Base-by-base conservation (phyloP, 495 filamentous ascomycete species). In the Hypoxylon intermedium region DNA sequence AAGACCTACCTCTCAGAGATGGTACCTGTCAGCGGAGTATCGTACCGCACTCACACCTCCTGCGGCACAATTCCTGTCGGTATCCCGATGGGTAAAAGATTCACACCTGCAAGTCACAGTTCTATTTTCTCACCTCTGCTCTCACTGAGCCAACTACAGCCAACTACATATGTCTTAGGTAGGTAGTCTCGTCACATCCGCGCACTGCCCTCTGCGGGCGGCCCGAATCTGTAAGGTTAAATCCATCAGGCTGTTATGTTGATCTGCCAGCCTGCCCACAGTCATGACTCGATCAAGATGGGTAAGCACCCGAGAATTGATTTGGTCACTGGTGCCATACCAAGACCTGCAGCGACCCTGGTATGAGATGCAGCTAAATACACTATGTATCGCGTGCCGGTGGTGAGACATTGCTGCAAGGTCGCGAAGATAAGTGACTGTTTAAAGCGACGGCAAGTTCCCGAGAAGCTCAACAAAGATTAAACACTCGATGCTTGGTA, bases 91-190 rank as follows among this genome's bases (percentile, higher is more conserved):
- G 34, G 61, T 46, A 51, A 55, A 54, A 38, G 54, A 58, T 64
- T 64, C 38, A 12, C 48, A 26, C 41, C 60, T 64, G 60, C 54
- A 59, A 54, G 49, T 64, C 60, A 59, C 59, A 31, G 28, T 31
- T 59, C 9, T 43, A 24, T 50, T 60, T 53, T 52, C 26, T 36
- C 28, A 42, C 40, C 18, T 42, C 19, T 42, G 9, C 18, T 21
- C 2, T 26, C 4, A 24, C 23, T 42, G 40, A 42, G 6, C 40
- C 40, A 42, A 38, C 36, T 4, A 38, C 13, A 38, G 36, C n/a
- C n/a, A n/a, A n/a, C n/a, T n/a, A n/a, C n/a, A n/a, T n/a, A n/a
- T n/a, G n/a, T n/a, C n/a, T n/a, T n/a, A n/a, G n/a, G n/a, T n/a
- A n/a, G n/a, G n/a, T n/a, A 38, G 15, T 6, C 15, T 42, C 40